Evolutionary conservation across 2,329 filamentous ascomycete genomes (phyloP).

Genomic region (Davidsoniella neocaledoniae): DNA sequence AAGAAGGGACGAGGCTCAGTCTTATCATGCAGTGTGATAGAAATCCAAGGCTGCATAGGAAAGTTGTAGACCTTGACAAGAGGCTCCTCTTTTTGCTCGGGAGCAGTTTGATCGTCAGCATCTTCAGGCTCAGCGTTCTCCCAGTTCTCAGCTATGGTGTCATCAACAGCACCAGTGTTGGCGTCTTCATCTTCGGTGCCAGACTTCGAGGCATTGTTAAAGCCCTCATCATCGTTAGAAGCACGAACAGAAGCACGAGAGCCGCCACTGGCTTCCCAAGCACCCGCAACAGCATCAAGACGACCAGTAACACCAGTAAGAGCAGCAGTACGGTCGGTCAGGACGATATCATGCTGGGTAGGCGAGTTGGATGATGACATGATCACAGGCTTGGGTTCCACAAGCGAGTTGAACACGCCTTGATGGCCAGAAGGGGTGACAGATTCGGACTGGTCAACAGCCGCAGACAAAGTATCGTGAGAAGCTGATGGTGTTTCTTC

Average conservation of each 20-base stretch:
- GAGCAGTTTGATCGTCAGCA: constrained; percentile 48
- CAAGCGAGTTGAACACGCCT: constrained; percentile 7
- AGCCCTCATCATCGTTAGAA: constrained; percentile 14
- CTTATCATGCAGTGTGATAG: constrained; percentile 55
- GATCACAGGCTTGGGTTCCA: constrained; percentile 11
- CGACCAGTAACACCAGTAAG: not conserved
- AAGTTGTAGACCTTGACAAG: constrained; percentile 77
- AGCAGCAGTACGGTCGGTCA: constrained; percentile 3
- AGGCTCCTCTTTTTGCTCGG: constrained; percentile 15
- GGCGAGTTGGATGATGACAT: constrained; percentile 4
- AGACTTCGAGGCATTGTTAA: constrained; percentile 6
- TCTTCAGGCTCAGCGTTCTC: constrained; percentile 68
- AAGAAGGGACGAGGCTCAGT: constrained; percentile 45
- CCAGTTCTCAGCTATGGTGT: constrained; percentile 62
- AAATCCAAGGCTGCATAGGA: constrained; percentile 90
- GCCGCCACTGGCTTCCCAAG: constrained; percentile 1
- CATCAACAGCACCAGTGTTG: not conserved
- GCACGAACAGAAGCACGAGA: not conserved
- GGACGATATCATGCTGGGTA: not conserved
- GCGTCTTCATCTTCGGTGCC: constrained; percentile 3
- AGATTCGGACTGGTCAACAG: constrained; percentile 2
- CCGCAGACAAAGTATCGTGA: not conserved
- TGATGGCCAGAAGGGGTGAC: not conserved
- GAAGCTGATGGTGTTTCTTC: not conserved
- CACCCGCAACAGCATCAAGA: not conserved